phyloP scores from a whole-genome alignment of 257 asterid species.

The Solanum chilense region DNA sequence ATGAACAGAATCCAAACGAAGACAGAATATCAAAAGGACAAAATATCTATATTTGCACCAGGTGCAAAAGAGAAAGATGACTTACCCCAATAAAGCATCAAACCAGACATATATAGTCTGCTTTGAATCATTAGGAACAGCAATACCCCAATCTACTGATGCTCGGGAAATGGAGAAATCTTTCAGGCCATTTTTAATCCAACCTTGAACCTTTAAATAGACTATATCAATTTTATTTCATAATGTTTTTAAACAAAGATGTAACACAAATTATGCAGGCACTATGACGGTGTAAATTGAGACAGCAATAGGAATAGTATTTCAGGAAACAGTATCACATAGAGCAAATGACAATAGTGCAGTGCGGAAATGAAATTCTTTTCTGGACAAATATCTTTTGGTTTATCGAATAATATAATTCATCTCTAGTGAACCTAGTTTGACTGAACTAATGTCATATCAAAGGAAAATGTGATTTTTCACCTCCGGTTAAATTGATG shows the following conservation, averaged over 20 bases:
- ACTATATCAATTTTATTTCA: constrained; percentile 1
- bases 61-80: neutral
- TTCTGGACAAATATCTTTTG: neutral
- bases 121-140: constrained; percentile 67
- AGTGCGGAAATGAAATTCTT: neutral
- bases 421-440: neutral
- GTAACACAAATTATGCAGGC: neutral
- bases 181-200: constrained; percentile 85
- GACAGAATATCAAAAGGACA: neutral
- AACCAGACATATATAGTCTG: constrained; percentile 98
- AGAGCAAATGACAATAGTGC: neutral
- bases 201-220: constrained; percentile 74
- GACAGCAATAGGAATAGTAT: neutral
- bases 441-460: neutral
- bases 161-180: constrained; percentile 96
- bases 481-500: neutral
- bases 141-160: constrained; percentile 86
- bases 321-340: neutral
- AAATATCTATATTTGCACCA: neutral
- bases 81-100: constrained; percentile 98
- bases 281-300: neutral
- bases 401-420: neutral
- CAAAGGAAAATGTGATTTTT: neutral
- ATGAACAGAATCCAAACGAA: neutral
- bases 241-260: neutral